Base-by-base conservation (phyloP, 2,329 filamentous ascomycete species). In the Penicillium sp. region DNA sequence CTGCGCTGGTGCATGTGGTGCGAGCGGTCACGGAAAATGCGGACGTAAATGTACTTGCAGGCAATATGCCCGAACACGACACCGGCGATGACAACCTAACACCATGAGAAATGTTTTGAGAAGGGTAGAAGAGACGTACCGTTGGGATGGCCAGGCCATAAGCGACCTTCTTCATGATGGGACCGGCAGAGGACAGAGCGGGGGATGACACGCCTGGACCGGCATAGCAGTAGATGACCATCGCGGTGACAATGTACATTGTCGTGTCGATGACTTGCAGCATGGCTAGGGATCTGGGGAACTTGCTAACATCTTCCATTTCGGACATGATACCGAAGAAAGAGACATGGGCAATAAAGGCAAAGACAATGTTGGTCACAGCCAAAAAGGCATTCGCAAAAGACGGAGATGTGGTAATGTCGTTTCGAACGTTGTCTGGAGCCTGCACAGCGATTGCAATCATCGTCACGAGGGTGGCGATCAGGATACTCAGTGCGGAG, bases 311-410 rank as follows among this genome's bases (percentile, higher is more conserved):
- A 30, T 75, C 65, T 54, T 74, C 70, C 60, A 84, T 71, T 58
- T 84, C 80, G 29, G 72, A 69, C 50, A 80, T 76, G 57, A 84
- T 76, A 49, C 68, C 70, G 60, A 82, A 82, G 65, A 82, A 83
- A 46, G 76, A 77, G 8, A 79, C 74, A 51, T 81, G 77, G 13
- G 77, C 77, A 37, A 65, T 43, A 64, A 80, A 85, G 39, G 82
- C 80, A 42, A 85, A 77, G 38, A 82, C 69, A 38, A 85, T 84
- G 64, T 84, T 84, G 54, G 68, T 71, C 36, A 81, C 70, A n/a
- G 76, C 71, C 13, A 52, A 35, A 41, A 52, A 52, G 14, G 32
- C 50, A 10, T 52, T 38, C 18, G 34, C 25, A 15, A 52, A 52
- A 31, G 75, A 69, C 51, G 81, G 79, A 16, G 65, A 73, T 4